These are phyloP conservation scores for Rhynchospora pubera DNA, from an alignment of 176 grass and related monocot genomes.

Conservation along the genomic window DNA sequence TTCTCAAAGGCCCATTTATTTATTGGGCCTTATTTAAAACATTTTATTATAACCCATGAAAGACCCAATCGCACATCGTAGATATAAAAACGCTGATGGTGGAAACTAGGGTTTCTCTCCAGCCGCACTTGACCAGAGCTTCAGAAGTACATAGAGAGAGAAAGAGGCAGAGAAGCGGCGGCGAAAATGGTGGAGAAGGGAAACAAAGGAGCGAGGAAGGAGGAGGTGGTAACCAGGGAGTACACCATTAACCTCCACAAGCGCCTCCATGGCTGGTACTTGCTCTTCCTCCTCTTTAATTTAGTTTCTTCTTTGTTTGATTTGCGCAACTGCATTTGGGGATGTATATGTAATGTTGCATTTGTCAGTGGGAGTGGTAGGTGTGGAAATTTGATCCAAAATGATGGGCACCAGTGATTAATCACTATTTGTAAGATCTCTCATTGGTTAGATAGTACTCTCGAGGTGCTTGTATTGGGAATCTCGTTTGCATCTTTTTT, in stretches of 20 bases:
- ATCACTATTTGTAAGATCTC: not conserved
- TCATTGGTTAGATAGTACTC: not conserved
- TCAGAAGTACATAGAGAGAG: slow-evolving; percentile 12
- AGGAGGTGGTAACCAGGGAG: slow-evolving; percentile 23
- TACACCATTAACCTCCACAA: slow-evolving; percentile 81
- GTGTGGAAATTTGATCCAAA: not conserved
- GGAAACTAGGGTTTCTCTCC: slow-evolving; percentile 8
- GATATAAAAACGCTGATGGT: not conserved
- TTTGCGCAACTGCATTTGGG: not conserved
- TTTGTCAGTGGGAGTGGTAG: not conserved
- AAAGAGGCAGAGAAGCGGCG: not conserved
- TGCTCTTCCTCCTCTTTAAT: not conserved
- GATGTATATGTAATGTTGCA: not conserved
- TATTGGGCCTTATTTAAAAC: not conserved
- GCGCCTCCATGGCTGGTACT: slow-evolving; percentile 59
- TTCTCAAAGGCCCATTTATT: not conserved
- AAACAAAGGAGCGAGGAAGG: slow-evolving; percentile 25
- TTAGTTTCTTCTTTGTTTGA: not conserved
- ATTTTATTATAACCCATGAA: not conserved
- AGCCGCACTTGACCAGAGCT: slow-evolving; percentile 14
- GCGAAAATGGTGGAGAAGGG: slow-evolving; percentile 27
- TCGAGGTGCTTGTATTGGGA: not conserved
- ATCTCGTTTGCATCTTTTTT: not conserved
- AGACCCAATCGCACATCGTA: not conserved
- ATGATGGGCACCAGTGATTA: not conserved